Base-by-base conservation (phyloP, 441 rosid species). In the Pelargonium citronellum region DNA sequence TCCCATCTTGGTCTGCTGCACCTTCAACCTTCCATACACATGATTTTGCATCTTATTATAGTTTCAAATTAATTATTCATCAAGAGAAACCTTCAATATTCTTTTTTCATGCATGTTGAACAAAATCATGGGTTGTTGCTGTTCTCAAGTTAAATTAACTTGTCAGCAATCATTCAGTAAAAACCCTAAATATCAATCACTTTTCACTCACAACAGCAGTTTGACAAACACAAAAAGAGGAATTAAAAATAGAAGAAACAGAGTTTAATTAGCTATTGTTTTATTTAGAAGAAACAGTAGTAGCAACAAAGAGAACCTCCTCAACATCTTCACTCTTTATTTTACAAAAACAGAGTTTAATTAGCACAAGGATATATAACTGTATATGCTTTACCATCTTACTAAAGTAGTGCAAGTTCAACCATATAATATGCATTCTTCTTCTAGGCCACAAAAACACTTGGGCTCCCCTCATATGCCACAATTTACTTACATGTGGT, bases 1-100 rank as follows among this genome's bases (percentile, higher is more conserved):
- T 74, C 49, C 78, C 78, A 57, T 74, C 78, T 60, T 74, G 69
- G 44, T 74, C 41, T 64, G 73, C 73, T 43, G 78, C 78, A 64
- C 78, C 71, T 71, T 71, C 72, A 46, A 67, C 72, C 77, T 64
- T 53, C 60, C 19, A 53, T 53, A 53, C 60, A 53, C 60, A 24
- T 24, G 27, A 24, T 24, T 53, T 53, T 53, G 60, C 60, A 53
- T 5, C 20, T 53, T 53, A 53, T 20, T n/a, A n/a, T 24, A n/a
- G n/a, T n/a, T n/a, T 24, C 2, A 0, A 24, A 24, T 24, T 24
- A 24, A 24, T 24, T 24, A 24, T n/a, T n/a, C 47, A 43, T 5
- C 47, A 43, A 43, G 1, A 43, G 10, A 12, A 51, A 51, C 5
- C 58, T 51, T n/a, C 5, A 51, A n/a, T 12, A n/a, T n/a, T n/a